These are phyloP conservation scores for Sclerotinia sclerotiorum DNA, from an alignment of 2,329 filamentous ascomycete genomes.

Conservation along the genomic window DNA sequence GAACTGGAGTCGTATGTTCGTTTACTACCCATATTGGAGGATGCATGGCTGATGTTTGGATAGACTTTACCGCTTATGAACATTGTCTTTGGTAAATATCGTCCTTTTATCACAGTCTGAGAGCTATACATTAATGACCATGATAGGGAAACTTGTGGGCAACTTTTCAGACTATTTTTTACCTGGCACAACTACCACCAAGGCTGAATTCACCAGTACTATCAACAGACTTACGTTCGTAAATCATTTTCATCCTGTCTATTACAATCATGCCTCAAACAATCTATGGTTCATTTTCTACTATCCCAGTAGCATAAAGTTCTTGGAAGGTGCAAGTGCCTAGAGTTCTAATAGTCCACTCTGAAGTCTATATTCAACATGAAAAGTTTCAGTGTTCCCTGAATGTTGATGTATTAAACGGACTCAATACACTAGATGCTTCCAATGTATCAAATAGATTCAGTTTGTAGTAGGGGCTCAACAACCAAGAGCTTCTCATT, in stretches of 20 bases:
- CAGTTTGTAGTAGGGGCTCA: background rate
- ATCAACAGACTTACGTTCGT: conserved; percentile 50
- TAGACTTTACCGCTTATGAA: conserved; percentile 60
- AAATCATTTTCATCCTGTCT: background rate
- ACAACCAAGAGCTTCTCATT: background rate
- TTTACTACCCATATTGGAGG: background rate
- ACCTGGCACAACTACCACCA: conserved; percentile 40
- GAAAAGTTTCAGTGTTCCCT: background rate
- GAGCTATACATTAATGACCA: background rate
- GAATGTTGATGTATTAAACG: too few relatives aligned
- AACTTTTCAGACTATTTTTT: conserved; percentile 39
- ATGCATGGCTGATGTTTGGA: background rate
- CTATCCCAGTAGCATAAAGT: too few relatives aligned
- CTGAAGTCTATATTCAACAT: background rate
- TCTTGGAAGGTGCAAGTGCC: background rate
- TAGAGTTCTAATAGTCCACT: background rate
- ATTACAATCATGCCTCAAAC: background rate
- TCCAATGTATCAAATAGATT: background rate
- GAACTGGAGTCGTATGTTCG: conserved; percentile 33
- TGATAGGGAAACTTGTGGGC: conserved; percentile 38
- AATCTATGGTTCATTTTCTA: background rate
- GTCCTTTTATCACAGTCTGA: background rate
- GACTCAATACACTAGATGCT: background rate
- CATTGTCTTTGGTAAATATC: conserved; percentile 52
- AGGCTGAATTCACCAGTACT: conserved; percentile 44